These are phyloP conservation scores for Pseudisothecium myosuroides DNA, from an alignment of 225 moss, liverwort and hornwort species.

Conservation along the genomic window DNA sequence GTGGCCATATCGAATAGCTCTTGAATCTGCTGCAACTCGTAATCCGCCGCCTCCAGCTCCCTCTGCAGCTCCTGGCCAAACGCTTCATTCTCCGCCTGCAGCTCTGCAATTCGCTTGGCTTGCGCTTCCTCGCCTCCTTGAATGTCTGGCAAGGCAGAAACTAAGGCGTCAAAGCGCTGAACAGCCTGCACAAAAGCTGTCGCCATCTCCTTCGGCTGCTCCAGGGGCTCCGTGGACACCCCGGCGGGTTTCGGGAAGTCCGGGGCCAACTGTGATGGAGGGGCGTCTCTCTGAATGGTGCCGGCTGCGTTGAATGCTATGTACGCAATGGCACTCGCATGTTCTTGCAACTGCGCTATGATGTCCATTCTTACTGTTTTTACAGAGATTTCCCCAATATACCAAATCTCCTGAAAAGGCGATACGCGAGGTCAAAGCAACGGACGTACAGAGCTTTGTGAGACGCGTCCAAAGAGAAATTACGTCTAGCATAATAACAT, in stretches of 20 bases:
- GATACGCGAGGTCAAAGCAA: background rate
- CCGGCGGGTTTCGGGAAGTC: slow-evolving; percentile 69
- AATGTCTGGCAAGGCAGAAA: slow-evolving; percentile 69
- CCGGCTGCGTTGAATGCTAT: slow-evolving; percentile 90
- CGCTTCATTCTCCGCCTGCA: slow-evolving; percentile 87
- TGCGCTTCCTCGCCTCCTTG: slow-evolving; percentile 86
- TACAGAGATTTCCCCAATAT: background rate
- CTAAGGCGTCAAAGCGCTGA: slow-evolving; percentile 76
- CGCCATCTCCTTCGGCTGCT: slow-evolving; percentile 75
- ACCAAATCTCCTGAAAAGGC: background rate
- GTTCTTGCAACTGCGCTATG: slow-evolving; percentile 22
- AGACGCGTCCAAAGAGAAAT: background rate
- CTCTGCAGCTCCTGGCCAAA: slow-evolving; percentile 71
- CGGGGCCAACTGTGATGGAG: slow-evolving; percentile 53
- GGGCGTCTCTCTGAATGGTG: slow-evolving; percentile 83
- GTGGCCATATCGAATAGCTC: slow-evolving; percentile 81
- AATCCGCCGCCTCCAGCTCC: slow-evolving; percentile 73
- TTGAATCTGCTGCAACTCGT: slow-evolving; percentile 59
- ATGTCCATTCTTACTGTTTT: slow-evolving; percentile 52
- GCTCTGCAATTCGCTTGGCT: slow-evolving; percentile 63
- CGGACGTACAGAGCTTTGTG: background rate
- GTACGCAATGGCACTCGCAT: slow-evolving; percentile 84
- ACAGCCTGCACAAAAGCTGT: slow-evolving; percentile 75
- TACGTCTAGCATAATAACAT: background rate
- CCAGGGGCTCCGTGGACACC: slow-evolving; percentile 29